Evolutionary conservation across 139 green algal species (phyloP), one percentile per base, ranked within the genome.

Genomic region (Eudorina sp.): DNA sequence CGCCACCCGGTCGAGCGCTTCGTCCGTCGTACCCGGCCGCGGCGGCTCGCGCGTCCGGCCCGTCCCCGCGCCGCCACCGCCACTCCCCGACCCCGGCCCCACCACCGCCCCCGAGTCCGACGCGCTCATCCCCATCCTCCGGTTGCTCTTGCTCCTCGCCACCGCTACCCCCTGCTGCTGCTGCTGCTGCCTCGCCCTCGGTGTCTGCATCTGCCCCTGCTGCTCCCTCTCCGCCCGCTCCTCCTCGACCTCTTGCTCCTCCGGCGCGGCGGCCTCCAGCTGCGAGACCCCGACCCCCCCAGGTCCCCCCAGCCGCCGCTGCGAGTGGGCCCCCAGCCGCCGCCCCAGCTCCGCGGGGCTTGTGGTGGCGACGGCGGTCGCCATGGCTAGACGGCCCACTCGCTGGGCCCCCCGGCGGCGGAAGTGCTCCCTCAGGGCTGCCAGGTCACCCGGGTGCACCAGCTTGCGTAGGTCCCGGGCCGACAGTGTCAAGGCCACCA

Each of bases 1-100:
- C 27, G 80, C 80, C 43, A 86, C 41, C 43, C 80, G 41, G 13
- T 76, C 60, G 27, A 86, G 43, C 43, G 58, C 58, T 9, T n/a
- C 80, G 25, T 53, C 60, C 41, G 60, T 41, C 29, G 80, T 64
- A 51, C 80, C 60, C 11, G 80, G 80, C 29, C 60, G 41, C 53
- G 43, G 8, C 13, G 6, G 31, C 7, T 76, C 80, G 31, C 19
- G n/a, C n/a, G n/a, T n/a, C n/a, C n/a, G n/a, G n/a, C n/a, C n/a
- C n/a, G n/a, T n/a, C n/a, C n/a, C n/a, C n/a, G n/a, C n/a, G n/a
- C n/a, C n/a, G n/a, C n/a, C n/a, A n/a, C n/a, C n/a, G n/a, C n/a
- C n/a, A 27, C 31, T 69, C 46, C 66, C 27, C 36, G 6, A 72
- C 62, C 66, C 31, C 31, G 38, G 18, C 1, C 31, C 34, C 34